These are phyloP conservation scores for Phytophthora litchii DNA, from an alignment of 352 stramenopile genomes.

Conservation along the genomic window DNA sequence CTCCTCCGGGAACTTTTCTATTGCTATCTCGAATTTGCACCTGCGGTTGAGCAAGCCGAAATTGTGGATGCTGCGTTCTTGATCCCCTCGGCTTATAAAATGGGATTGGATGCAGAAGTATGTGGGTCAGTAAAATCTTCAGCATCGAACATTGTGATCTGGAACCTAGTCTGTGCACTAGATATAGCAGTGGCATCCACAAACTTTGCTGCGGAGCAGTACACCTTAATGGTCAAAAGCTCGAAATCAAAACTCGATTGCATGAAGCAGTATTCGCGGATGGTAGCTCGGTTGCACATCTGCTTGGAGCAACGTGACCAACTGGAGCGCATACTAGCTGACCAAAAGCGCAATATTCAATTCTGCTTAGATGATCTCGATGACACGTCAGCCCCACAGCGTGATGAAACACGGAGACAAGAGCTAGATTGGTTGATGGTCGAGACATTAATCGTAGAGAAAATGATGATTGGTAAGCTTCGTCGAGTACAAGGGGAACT, in stretches of 20 bases:
- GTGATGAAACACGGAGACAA: slow-evolving; percentile 7
- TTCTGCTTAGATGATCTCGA: slow-evolving; percentile 16
- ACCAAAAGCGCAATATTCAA: slow-evolving; percentile 37
- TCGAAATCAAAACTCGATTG: slow-evolving; percentile 24
- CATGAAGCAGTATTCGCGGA: slow-evolving; percentile 36
- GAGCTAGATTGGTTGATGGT: slow-evolving; percentile 42
- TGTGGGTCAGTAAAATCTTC: slow-evolving; percentile 21
- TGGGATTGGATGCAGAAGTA: slow-evolving; percentile 7
- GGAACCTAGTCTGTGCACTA: slow-evolving; percentile 57
- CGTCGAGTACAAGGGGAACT: slow-evolving; percentile 36
- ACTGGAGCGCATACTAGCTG: slow-evolving; percentile 39
- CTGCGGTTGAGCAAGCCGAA: slow-evolving; percentile 28
- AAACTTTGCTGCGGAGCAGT: slow-evolving; percentile 37
- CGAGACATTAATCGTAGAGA: slow-evolving; percentile 41
- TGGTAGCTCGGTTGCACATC: slow-evolving; percentile 37
- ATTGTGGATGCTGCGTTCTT: slow-evolving; percentile 60
- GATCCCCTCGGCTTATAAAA: slow-evolving; percentile 34
- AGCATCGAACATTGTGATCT: slow-evolving; percentile 43
- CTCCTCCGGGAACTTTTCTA: slow-evolving; percentile 55
- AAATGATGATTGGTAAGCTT: slow-evolving; percentile 40
- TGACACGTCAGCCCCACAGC: background rate
- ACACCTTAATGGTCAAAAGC: slow-evolving; percentile 15
- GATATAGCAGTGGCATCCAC: slow-evolving; percentile 47
- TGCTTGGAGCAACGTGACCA: slow-evolving; percentile 59
- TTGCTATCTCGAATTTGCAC: slow-evolving; percentile 50